phyloP scores from a whole-genome alignment of 257 asterid genomes.

The Handroanthus guayacan region DNA sequence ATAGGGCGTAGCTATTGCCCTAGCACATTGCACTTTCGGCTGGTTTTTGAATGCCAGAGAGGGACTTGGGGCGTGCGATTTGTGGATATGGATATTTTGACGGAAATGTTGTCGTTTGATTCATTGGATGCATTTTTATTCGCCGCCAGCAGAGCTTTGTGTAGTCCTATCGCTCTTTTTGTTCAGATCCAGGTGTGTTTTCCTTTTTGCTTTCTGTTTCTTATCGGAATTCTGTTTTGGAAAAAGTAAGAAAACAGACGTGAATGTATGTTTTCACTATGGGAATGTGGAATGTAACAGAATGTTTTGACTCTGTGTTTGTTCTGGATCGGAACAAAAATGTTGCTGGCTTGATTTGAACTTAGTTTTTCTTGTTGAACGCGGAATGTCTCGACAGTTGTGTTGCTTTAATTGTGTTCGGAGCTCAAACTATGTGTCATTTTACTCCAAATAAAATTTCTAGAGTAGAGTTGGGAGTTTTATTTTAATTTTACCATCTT shows the following conservation, averaged over 20 bases:
- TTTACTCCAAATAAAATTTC: neutral
- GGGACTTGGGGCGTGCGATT: constrained; percentile 24
- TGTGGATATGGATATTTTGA: constrained; percentile 31
- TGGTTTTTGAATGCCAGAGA: constrained; percentile 23
- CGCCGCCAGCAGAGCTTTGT: constrained; percentile 77
- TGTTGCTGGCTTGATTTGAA: constrained; percentile 28
- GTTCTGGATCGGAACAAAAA: constrained; percentile 20
- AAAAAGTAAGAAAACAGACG: neutral
- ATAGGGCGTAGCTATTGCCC: constrained; percentile 57
- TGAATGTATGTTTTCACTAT: constrained; percentile 9
- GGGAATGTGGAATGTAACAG: constrained; percentile 28
- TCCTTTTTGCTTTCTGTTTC: neutral
- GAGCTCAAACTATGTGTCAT: constrained; percentile 32
- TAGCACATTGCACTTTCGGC: constrained; percentile 29
- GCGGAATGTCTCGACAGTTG: constrained; percentile 11
- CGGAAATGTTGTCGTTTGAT: constrained; percentile 63
- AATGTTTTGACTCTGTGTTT: constrained; percentile 22
- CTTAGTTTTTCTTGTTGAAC: neutral
- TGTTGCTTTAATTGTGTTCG: neutral
- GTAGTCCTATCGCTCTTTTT: constrained; percentile 68
- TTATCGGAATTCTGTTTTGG: neutral
- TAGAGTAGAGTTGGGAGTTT: neutral
- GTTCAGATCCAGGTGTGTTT: constrained; percentile 90
- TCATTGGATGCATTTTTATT: constrained; percentile 64
- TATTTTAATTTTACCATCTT: neutral